phyloP scores from a whole-genome alignment of 2,329 filamentous ascomycete genomes.

The Ophiognomonia clavigignenti-juglandacearum region DNA sequence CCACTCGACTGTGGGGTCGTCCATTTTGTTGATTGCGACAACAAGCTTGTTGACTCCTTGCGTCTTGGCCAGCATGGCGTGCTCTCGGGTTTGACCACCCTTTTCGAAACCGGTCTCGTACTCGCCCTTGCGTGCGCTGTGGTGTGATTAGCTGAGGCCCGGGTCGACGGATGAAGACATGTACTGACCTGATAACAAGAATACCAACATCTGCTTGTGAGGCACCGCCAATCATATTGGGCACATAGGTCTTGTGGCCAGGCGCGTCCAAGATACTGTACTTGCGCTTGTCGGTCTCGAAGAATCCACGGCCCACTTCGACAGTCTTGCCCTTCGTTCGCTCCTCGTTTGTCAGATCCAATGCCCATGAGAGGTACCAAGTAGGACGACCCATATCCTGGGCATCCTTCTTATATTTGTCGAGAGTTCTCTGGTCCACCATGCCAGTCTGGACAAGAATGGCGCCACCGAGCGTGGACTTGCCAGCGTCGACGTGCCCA shows the following conservation, averaged over 20 bases:
- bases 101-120: slow-evolving; percentile 98
- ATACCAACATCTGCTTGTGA: slow-evolving; percentile 93
- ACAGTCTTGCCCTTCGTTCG: slow-evolving; percentile 96
- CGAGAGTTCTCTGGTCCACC: slow-evolving; percentile 98
- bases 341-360: slow-evolving; percentile 96
- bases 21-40: slow-evolving; percentile 98
- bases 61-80: slow-evolving; percentile 96
- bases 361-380: slow-evolving; percentile 98
- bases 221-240: slow-evolving; percentile 95
- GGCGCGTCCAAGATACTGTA: slow-evolving; percentile 97
- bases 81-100: slow-evolving; percentile 94
- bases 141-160: slow-evolving; percentile 30
- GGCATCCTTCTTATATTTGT: slow-evolving; percentile 95
- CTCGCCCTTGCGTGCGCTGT: slow-evolving; percentile 94
- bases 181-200: slow-evolving; percentile 51
- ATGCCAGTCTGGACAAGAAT: slow-evolving; percentile 93
- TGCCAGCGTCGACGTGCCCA: slow-evolving; percentile 96
- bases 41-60: slow-evolving; percentile 97
- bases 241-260: slow-evolving; percentile 96
- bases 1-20: slow-evolving; percentile 95
- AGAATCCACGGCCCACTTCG: slow-evolving; percentile 91
- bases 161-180: neutral
- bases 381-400: slow-evolving; percentile 96
- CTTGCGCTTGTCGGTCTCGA: slow-evolving; percentile 92
- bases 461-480: slow-evolving; percentile 90